Conservation (phyloP, 148 eudicot species). For the Chenopodium berlandieri region DNA sequence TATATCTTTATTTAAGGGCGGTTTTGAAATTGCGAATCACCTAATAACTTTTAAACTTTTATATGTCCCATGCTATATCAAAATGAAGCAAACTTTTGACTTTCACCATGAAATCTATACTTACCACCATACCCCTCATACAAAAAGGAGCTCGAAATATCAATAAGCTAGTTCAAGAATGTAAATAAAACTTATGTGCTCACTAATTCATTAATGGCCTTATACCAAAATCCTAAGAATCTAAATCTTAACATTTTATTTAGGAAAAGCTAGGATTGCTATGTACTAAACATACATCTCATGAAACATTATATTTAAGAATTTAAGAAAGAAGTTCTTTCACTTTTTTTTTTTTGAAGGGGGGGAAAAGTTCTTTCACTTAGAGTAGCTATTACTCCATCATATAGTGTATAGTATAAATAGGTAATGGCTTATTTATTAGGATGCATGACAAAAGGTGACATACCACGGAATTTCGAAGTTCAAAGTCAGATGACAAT, state of each 20-base stretch:
- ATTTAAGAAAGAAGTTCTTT: not conserved
- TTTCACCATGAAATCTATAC: not conserved
- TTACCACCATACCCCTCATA: not conserved
- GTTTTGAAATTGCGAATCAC: too few species aligned
- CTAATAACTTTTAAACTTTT: not conserved
- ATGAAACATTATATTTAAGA: not conserved
- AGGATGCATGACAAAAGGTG: constrained; percentile 28
- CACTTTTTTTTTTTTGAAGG: not conserved
- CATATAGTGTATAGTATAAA: not conserved
- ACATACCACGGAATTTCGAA: constrained; percentile 34
- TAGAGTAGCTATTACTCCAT: constrained; percentile 16
- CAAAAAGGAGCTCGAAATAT: not conserved
- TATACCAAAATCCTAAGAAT: not conserved
- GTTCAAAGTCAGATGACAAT: constrained; percentile 29
- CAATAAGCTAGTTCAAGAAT: not conserved
- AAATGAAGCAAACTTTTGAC: not conserved
- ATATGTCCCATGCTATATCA: too few species aligned
- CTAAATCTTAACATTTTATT: not conserved
- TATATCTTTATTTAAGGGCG: too few species aligned
- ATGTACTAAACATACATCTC: not conserved
- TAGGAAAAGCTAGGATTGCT: not conserved
- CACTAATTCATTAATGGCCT: not conserved
- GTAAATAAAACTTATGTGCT: not conserved
- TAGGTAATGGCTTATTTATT: constrained; percentile 28
- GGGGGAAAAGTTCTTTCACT: not conserved